Base-by-base conservation (phyloP, 2,329 filamentous ascomycete genomes). In the Delphinella strobiligena region DNA sequence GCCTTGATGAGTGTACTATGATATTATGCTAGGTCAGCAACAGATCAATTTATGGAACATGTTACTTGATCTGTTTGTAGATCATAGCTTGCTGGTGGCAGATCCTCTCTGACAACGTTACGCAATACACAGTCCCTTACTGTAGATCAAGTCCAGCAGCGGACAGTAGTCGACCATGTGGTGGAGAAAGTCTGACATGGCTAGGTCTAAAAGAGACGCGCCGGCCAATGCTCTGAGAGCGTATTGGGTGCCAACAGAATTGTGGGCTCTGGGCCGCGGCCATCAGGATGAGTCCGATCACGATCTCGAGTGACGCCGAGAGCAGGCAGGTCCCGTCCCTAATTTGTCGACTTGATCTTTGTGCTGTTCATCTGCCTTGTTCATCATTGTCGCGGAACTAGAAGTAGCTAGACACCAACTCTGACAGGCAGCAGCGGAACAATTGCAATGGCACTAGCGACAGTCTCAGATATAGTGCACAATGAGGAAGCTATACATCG, bases 291-390 rank as follows among this genome's bases (percentile, higher is more conserved):
- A 48, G 54, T 35, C 46, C 55, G 37, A 53, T 50, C 41, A 38
- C 49, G 44, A 46, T 51, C 36, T 51, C 58, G 49, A 51, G 49
- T 35, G 47, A 51, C 10, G 48, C 54, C 46, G 7, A 12, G n/a
- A n/a, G n/a, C n/a, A n/a, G n/a, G n/a, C n/a, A 27, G 22, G 12
- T 27, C 22, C 22, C 22, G 12, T 27, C 7, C 22, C 12, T 27
- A 27, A 7, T 27, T 7, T 27, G 12, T 27, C 12, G 22, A 12
- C 22, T 27, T 27, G 22, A 7, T 7, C 12, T 27, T 12, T 12
- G 22, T 12, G 12, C 22, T 12, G 7, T 27, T 27, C 22, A 27
- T 27, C 22, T 12, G 22, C 7, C 22, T 12, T 27, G 22, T 7
- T 27, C 7, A 7, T 7, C 12, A 27, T 7, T 27, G 22, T 27